Conservation (phyloP, 805 yeast species). For the Maudiozyma bulderi region DNA sequence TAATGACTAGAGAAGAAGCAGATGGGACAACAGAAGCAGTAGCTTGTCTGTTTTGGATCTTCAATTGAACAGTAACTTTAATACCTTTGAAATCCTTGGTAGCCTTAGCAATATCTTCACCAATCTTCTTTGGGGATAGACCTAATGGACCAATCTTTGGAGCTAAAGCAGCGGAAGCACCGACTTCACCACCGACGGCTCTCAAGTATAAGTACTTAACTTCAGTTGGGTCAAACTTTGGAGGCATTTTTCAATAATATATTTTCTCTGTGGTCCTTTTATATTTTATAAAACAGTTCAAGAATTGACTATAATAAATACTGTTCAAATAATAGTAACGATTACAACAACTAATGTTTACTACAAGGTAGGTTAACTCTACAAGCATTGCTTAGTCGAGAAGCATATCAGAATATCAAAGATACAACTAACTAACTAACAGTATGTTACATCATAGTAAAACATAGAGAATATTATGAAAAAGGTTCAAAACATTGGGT, state of each 20-base stretch:
- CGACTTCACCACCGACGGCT: constrained; percentile 99
- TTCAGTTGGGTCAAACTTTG: constrained; percentile 98
- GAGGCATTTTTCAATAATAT: constrained; percentile 58
- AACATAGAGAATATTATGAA: no score
- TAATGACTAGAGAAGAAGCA: constrained; percentile 96
- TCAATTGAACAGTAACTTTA: constrained; percentile 96
- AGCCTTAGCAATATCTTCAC: constrained; percentile 99
- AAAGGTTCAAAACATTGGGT: no score
- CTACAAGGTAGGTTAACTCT: no score
- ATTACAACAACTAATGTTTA: constrained; percentile 4
- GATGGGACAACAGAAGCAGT: constrained; percentile 97
- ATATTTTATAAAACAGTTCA: not conserved
- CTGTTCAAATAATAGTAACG: constrained; percentile 15
- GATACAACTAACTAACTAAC: no score
- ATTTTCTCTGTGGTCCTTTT: constrained; percentile 1
- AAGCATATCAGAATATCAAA: no score
- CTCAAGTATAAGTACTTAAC: constrained; percentile 97
- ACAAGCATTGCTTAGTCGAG: no score
- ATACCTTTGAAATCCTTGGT: constrained; percentile 98
- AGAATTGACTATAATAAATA: constrained; percentile 5
- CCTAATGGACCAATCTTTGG: constrained; percentile 99
- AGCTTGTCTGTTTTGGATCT: constrained; percentile 99
- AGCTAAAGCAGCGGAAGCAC: constrained; percentile 98
- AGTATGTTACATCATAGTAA: no score
- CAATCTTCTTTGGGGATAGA: constrained; percentile 99